Percentiles rank a stretch among this genome's conserved stretches.
Conservation (phyloP, 306 rosid genomes). For the Pyrus communis region DNA sequence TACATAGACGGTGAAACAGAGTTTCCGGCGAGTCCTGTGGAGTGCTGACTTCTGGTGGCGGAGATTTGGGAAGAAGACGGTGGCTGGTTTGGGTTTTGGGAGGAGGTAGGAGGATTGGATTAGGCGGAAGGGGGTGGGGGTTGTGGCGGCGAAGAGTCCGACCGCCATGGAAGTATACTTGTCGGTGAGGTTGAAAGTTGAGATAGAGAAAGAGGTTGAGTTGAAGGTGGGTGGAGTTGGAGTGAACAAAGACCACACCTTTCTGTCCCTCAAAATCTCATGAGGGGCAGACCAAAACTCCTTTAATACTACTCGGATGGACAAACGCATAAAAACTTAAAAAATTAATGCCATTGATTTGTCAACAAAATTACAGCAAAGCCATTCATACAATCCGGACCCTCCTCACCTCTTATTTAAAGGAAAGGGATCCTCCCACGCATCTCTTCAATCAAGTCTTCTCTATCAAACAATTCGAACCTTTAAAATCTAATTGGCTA, state of each 20-base stretch:
- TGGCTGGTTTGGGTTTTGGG: slow-evolving; percentile 25
- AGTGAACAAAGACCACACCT: slow-evolving; percentile 20
- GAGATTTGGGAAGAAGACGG: slow-evolving; percentile 24
- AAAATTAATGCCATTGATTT: too few species aligned
- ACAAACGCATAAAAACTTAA: background rate
- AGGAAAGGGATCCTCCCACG: too few species aligned
- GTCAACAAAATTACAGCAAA: too few species aligned
- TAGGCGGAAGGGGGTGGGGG: slow-evolving; percentile 42
- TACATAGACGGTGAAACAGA: slow-evolving; percentile 48
- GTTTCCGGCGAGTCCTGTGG: slow-evolving; percentile 25
- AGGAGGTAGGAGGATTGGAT: slow-evolving; percentile 22
- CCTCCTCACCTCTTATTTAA: too few species aligned
- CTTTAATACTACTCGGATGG: background rate
- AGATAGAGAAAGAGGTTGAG: background rate
- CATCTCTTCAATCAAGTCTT: too few species aligned
- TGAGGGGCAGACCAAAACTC: background rate
- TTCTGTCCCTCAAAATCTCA: background rate
- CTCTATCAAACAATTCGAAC: too few species aligned
- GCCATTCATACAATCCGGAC: too few species aligned
- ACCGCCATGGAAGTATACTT: slow-evolving; percentile 54
- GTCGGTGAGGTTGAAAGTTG: background rate
- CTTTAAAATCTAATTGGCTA: too few species aligned
- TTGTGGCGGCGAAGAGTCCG: slow-evolving; percentile 49
- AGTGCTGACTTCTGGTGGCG: slow-evolving; percentile 9
- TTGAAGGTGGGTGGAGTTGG: background rate